phyloP scores from a whole-genome alignment of 208 protist genomes.

The Leishmania major region DNA sequence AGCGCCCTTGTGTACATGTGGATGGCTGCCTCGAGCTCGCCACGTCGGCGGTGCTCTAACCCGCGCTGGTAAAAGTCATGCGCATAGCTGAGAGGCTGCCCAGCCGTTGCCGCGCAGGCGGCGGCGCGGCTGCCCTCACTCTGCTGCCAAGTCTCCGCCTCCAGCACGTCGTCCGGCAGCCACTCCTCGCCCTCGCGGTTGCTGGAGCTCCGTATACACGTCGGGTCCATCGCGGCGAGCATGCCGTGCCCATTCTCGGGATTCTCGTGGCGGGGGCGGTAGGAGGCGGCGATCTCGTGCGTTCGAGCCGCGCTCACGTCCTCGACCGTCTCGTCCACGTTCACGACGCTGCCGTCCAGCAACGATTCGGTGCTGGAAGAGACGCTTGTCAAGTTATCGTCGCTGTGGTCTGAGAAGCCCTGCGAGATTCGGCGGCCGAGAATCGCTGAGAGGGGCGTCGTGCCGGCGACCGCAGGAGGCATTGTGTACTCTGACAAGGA shows the following conservation, averaged over 20 bases:
- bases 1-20: slow-evolving; percentile 85
- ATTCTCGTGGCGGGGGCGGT: neutral
- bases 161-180: slow-evolving; percentile 2
- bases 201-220: slow-evolving; percentile 14
- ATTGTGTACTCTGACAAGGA: slow-evolving; percentile 17
- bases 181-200: neutral
- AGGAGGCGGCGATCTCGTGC: neutral
- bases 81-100: slow-evolving; percentile 12
- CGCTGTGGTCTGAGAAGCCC: neutral
- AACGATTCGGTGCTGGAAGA: slow-evolving; percentile 30
- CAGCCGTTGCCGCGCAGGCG: neutral
- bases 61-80: slow-evolving; percentile 79
- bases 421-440: neutral
- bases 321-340: neutral
- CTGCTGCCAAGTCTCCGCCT: neutral
- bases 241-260: slow-evolving; percentile 13
- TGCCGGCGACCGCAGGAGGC: neutral
- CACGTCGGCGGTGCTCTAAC: slow-evolving; percentile 55
- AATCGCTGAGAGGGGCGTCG: neutral
- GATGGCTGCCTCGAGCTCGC: slow-evolving; percentile 75
- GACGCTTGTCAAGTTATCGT: slow-evolving; percentile 16
- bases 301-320: neutral
- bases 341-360: neutral
- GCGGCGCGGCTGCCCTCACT: neutral
- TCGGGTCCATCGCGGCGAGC: slow-evolving; percentile 26